Evolutionary conservation across 2,329 filamentous ascomycete genomes (phyloP).

Genomic region (Corinectria fuckeliana): DNA sequence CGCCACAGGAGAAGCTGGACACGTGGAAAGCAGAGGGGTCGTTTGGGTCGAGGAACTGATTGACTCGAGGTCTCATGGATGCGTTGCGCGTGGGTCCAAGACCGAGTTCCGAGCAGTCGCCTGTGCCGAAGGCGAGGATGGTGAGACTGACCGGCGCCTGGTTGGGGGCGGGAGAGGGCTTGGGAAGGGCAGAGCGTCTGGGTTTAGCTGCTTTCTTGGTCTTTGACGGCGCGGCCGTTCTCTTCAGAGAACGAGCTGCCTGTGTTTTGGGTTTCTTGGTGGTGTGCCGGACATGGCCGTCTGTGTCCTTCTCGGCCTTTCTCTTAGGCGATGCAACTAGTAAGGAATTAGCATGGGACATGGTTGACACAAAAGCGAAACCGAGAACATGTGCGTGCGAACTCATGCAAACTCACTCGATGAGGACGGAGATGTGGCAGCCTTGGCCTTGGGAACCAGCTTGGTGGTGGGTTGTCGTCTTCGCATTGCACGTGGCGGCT

Average conservation of each 20-base stretch:
- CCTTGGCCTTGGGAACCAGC: not conserved
- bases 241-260: not conserved
- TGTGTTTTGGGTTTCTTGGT: not conserved
- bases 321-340: not conserved
- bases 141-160: not conserved
- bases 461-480: not conserved
- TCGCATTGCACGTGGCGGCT: not conserved
- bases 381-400: not conserved
- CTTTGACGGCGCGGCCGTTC: not conserved
- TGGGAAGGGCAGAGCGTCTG: not conserved
- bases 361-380: too few species aligned
- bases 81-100: conserved; percentile 11
- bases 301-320: not conserved
- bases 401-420: not conserved
- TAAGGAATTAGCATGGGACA: not conserved
- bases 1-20: conserved; percentile 73
- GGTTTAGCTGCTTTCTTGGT: not conserved
- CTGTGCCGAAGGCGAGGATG: conserved; percentile 14
- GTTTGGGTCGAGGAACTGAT: conserved; percentile 29
- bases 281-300: not conserved
- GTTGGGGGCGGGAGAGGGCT: not conserved
- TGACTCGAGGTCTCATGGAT: conserved; percentile 1
- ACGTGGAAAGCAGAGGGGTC: conserved; percentile 42
- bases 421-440: not conserved
- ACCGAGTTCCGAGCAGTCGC: conserved; percentile 19